Conservation (phyloP, 805 yeast genomes). For the Ogataea pilisensis region DNA sequence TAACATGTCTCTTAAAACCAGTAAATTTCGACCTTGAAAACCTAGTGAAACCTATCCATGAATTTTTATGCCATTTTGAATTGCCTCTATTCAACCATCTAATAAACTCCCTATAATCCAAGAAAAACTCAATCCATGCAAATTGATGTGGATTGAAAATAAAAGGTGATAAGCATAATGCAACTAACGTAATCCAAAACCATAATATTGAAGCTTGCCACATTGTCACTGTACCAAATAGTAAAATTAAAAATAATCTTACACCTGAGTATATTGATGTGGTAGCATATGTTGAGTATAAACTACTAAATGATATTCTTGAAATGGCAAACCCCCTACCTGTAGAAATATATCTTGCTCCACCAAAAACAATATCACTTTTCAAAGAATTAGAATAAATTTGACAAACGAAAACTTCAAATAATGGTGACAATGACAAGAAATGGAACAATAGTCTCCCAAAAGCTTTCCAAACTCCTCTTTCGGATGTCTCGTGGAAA, state of each 20-base stretch:
- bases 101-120: conserved; percentile 92
- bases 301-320: conserved; percentile 69
- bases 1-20: conserved; percentile 72
- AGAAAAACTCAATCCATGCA: conserved; percentile 91
- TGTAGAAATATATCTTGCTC: conserved; percentile 83
- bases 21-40: conserved; percentile 80
- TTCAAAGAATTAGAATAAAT: conserved; percentile 77
- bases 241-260: conserved; percentile 65
- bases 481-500: conserved; percentile 83
- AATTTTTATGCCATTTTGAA: conserved; percentile 82
- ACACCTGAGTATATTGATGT: conserved; percentile 84
- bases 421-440: conserved; percentile 78
- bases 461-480: conserved; percentile 74
- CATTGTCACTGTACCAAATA: conserved; percentile 69
- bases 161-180: conserved; percentile 89
- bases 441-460: conserved; percentile 72
- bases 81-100: conserved; percentile 91
- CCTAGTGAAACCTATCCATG: conserved; percentile 83
- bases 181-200: conserved; percentile 94
- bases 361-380: conserved; percentile 80
- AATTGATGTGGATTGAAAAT: conserved; percentile 97
- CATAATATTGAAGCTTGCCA: conserved; percentile 94
- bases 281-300: conserved; percentile 75
- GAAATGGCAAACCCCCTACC: conserved; percentile 86
- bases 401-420: conserved; percentile 94